A percentile compares a stretch with the other conserved stretches of the same genome.
phyloP scores from a whole-genome alignment of 306 rosid species.

The Gastrolobium bilobum region DNA sequence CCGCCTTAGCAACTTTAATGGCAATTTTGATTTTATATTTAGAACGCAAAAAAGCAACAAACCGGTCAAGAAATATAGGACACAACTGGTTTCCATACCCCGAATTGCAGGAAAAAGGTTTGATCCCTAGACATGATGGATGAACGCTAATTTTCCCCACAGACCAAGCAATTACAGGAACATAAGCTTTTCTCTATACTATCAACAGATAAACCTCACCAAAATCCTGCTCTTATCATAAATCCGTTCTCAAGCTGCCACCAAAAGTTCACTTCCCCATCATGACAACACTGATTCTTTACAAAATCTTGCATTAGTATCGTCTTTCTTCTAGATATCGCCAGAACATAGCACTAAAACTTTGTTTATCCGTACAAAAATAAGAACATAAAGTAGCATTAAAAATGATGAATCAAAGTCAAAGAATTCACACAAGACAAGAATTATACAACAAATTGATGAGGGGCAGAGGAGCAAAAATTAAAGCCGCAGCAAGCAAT shows the following conservation, averaged over 20 bases:
- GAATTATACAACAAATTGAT: slow-evolving; percentile 65
- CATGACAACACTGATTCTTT: slow-evolving; percentile 25
- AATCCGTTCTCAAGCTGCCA: slow-evolving; percentile 26
- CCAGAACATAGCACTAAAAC: slow-evolving; percentile 43
- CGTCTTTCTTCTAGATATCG: slow-evolving; percentile 39
- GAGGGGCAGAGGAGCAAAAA: slow-evolving; percentile 66
- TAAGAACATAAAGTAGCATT: slow-evolving; percentile 53
- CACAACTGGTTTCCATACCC: neutral
- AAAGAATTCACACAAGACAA: slow-evolving; percentile 65
- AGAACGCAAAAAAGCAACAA: neutral
- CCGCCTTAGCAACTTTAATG: neutral
- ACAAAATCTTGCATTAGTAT: slow-evolving; percentile 44
- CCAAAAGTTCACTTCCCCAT: slow-evolving; percentile 9
- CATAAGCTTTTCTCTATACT: neutral
- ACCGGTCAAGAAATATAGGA: neutral
- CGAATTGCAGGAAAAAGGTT: neutral
- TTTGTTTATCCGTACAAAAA: slow-evolving; percentile 47
- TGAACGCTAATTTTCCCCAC: neutral
- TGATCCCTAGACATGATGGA: neutral
- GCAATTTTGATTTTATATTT: neutral
- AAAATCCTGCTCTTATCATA: slow-evolving; percentile 4
- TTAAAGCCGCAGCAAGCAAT: slow-evolving; percentile 72
- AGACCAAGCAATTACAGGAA: neutral
- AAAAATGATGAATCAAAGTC: slow-evolving; percentile 63
- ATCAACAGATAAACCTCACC: slow-evolving; percentile 24